Evolutionary conservation across 176 grass and related monocot species (phyloP), one percentile per base, ranked within the genome.

Genomic region (Oryza meyeriana): DNA sequence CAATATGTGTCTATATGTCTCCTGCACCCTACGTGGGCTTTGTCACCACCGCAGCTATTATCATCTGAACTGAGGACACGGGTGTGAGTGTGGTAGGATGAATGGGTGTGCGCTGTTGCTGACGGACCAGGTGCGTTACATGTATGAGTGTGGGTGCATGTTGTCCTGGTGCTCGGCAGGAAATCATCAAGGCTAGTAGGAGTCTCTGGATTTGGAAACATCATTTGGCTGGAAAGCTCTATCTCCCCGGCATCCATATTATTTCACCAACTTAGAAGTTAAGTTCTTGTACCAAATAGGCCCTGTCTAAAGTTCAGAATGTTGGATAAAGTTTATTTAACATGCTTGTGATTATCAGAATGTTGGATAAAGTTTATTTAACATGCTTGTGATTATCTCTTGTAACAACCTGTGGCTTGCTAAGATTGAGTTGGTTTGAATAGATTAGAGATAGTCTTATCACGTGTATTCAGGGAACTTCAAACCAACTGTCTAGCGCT

Each of bases 91-190:
- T 90, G 91, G 88, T 86, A 85, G 58, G 88, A 94, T 18, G 88
- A 91, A 65, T 94, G 88, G 64, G 83, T 88, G 82, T 88, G 92
- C 9, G 57, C 69, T 20, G 88, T 38, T 9, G 63, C 88, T 22
- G 88, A 75, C 0, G 79, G 74, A 8, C 85, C 85, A 17, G 70
- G 92, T 24, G 85, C 83, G 42, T 90, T 94, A 22, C 92, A 90
- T 4, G 74, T 90, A 61, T 94, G 88, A 32, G 88, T 94, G 74
- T 94, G 92, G 47, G 79, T 94, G 88, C 92, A 94, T 73, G 82
- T 83, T 68, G 59, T 81, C 22, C 12, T 81, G 0, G 71, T 78
- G 69, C 59, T 86, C 45, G 61, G 34, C 64, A 91, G 31, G 69
- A 74, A 84, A 32, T 91, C 88, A n/a, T 94, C 79, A 1, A 88